These are phyloP conservation scores for Anisodus acutangulus DNA, from an alignment of 257 asterid genomes.

Conservation along the genomic window DNA sequence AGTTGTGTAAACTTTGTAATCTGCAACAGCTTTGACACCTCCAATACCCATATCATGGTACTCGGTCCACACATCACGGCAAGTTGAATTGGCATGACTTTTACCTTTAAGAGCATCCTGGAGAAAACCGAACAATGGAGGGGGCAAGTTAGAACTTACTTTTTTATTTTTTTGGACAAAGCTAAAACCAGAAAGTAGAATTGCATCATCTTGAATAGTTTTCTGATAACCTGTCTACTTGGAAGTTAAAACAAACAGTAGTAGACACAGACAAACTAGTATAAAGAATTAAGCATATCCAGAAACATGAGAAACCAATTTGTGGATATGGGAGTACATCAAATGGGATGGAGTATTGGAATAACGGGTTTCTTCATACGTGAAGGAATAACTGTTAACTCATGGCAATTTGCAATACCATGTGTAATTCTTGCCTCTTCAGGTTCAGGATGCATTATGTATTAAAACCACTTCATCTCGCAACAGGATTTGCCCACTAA, in stretches of 20 bases:
- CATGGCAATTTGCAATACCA: neutral
- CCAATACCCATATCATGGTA: conserved; percentile 78
- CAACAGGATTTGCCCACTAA: neutral
- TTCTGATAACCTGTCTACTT: neutral
- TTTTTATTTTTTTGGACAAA: neutral
- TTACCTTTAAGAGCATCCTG: conserved; percentile 73
- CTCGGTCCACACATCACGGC: conserved; percentile 78
- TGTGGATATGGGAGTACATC: neutral
- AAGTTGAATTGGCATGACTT: conserved; percentile 59
- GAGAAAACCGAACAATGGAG: conserved; percentile 29
- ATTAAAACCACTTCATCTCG: neutral
- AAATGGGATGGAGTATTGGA: neutral
- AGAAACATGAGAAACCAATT: neutral
- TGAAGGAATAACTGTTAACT: neutral
- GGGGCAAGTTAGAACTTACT: conserved; percentile 4
- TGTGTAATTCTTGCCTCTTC: neutral
- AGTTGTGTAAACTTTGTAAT: conserved; percentile 66
- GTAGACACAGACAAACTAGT: neutral
- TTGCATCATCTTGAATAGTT: neutral
- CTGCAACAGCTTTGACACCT: conserved; percentile 70
- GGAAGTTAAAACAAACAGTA: conserved; percentile 15
- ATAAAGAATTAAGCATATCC: neutral
- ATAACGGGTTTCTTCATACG: neutral
- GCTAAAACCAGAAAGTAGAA: conserved; percentile 12
- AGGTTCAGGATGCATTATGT: neutral